These are phyloP conservation scores for Stereum hirsutum DNA, from an alignment of 1,284 basidiomycete genomes.

Conservation along the genomic window DNA sequence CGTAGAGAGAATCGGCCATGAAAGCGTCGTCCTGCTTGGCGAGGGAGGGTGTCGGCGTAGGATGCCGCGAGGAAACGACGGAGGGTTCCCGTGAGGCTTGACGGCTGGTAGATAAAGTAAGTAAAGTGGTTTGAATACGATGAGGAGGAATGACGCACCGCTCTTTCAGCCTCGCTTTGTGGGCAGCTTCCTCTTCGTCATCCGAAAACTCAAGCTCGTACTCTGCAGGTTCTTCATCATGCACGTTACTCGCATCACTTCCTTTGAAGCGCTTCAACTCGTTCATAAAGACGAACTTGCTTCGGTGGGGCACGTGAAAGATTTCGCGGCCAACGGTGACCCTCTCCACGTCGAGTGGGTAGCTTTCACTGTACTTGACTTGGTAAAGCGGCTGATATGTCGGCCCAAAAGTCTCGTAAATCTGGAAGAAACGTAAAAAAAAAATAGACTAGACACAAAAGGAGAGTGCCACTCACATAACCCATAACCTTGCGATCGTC, in stretches of 20 bases:
- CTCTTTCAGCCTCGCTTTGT: constrained; percentile 46
- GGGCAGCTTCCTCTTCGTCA: constrained; percentile 75
- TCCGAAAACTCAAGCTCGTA: constrained; percentile 87
- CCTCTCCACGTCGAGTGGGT: constrained; percentile 46
- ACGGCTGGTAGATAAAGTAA: constrained; percentile 28
- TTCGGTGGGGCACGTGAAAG: constrained; percentile 70
- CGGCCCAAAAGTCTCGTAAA: constrained; percentile 88
- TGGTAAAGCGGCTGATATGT: constrained; percentile 81
- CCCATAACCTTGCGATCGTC: constrained; percentile 78
- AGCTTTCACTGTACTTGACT: constrained; percentile 54
- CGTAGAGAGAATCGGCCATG: constrained; percentile 32
- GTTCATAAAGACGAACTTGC: constrained; percentile 70
- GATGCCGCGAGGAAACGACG: constrained; percentile 41
- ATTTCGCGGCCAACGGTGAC: constrained; percentile 49
- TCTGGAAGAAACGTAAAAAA: constrained; percentile 28
- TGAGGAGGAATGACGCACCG: constrained; percentile 29
- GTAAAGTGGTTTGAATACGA: constrained; percentile 3
- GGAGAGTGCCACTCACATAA: constrained; percentile 43
- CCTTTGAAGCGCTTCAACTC: constrained; percentile 63
- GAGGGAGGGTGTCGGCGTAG: constrained; percentile 44
- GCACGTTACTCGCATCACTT: constrained; percentile 87
- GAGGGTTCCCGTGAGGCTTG: constrained; percentile 39
- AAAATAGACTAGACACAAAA: constrained; percentile 2
- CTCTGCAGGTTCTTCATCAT: constrained; percentile 83
- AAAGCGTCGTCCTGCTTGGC: constrained; percentile 43